Evolutionary conservation across 345 rosid genomes (phyloP), one percentile per base, ranked within the genome.

Genomic region (Melaleuca quinquenervia): DNA sequence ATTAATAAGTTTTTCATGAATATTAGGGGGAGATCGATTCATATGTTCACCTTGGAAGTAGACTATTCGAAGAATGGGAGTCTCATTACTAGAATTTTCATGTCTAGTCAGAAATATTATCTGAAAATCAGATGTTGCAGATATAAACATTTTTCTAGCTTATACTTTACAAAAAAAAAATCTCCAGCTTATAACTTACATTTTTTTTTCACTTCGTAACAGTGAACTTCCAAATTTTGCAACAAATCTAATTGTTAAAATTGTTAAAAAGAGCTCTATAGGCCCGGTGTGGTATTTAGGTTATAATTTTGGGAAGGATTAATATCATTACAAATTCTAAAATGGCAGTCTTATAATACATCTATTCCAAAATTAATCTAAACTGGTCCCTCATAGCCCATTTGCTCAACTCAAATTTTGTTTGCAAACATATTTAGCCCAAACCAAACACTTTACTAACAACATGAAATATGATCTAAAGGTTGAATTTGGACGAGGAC

Each of bases 401-500:
- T 41, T 41, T 41, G 4, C 41, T 41, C 41, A 41, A 41, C 2
- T 41, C 41, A 41, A 41, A 41, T 2, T 41, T 41, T 4, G 41
- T 41, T 41, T 41, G 4, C 41, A 41, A 41, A 41, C 4, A 41
- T 41, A 41, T 41, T 41, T 41, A 41, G 41, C 41, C 41, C 41
- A 51, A 51, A 51, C 14, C 52, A 3, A 16, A 51, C 14, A 3
- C 0, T 54, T 21, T 1, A 0, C 20, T 53, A 53, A 0, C 0
- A 3, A 0, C 8, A 20, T 54, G 0, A 26, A 20, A 54, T 20
- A 6, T 54, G 1, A 1, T 0, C 0, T 8, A 0, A 0, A 22
- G 26, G 22, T 2, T 54, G 21, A 21, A 54, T 8, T 54, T 54
- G 9, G 1, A 22, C 21, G 0, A 22, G 3, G 22, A 54, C 0